phyloP scores from a whole-genome alignment of 2,329 filamentous ascomycete genomes.

The Kalmusia sp. region DNA sequence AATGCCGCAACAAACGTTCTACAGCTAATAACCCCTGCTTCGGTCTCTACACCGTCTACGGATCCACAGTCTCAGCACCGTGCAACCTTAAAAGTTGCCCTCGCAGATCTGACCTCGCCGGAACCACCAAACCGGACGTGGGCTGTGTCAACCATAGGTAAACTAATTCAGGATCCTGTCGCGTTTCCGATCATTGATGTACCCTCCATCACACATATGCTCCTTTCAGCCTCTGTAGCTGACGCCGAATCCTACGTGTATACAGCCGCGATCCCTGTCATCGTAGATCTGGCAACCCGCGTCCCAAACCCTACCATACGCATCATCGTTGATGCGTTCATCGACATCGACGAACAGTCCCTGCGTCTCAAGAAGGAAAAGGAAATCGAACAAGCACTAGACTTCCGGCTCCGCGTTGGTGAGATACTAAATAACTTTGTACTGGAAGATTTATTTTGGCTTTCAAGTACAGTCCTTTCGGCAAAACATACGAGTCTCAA shows the following conservation, averaged over 20 bases:
- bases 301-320: conserved; percentile 68
- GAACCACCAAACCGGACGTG: conserved; percentile 47
- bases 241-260: conserved; percentile 77
- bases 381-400: conserved; percentile 54
- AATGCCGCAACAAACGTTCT: conserved; percentile 48
- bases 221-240: conserved; percentile 69
- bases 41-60: conserved; percentile 58
- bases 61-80: conserved; percentile 59
- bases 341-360: conserved; percentile 64
- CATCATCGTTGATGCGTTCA: conserved; percentile 71
- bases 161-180: conserved; percentile 59
- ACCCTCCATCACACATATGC: conserved; percentile 67
- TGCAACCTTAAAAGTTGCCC: conserved; percentile 25
- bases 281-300: conserved; percentile 66
- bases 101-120: conserved; percentile 39
- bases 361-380: conserved; percentile 31
- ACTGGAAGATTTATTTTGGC: conserved; percentile 28
- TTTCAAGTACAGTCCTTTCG: not conserved
- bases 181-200: conserved; percentile 69
- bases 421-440: conserved; percentile 54
- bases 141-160: conserved; percentile 39
- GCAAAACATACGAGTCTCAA: conserved; percentile 20
- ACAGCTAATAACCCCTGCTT: conserved; percentile 62
- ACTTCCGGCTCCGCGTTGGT: conserved; percentile 71
- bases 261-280: conserved; percentile 69